phyloP scores from a whole-genome alignment of 345 rosid species.

The Lepidium sativum region DNA sequence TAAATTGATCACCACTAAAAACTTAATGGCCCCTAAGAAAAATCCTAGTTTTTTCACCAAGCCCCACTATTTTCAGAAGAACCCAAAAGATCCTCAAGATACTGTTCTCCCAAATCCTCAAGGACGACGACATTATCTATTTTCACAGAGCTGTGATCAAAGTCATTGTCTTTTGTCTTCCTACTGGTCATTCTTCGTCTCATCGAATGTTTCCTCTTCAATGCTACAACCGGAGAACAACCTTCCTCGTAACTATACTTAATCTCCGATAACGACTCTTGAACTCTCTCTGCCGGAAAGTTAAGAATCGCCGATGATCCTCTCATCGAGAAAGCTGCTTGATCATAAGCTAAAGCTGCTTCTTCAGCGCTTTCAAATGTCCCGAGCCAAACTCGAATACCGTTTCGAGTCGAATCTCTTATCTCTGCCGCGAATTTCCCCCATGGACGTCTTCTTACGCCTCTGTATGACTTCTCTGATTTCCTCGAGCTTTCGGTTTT shows the following conservation, averaged over 20 bases:
- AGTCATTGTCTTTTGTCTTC: constrained; percentile 29
- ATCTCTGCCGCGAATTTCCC: constrained; percentile 78
- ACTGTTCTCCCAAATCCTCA: constrained; percentile 79
- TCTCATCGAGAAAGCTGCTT: constrained; percentile 66
- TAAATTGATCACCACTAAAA: background rate
- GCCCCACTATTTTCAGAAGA: constrained; percentile 30
- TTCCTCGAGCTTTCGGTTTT: constrained; percentile 14
- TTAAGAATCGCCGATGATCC: constrained; percentile 50
- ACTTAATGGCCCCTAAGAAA: constrained; percentile 9
- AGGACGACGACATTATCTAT: constrained; percentile 50
- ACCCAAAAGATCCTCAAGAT: constrained; percentile 54
- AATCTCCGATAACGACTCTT: constrained; percentile 57
- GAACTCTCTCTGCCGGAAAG: constrained; percentile 61
- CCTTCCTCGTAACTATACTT: constrained; percentile 43
- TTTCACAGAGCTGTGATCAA: constrained; percentile 22
- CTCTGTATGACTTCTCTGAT: constrained; percentile 53
- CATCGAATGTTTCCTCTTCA: constrained; percentile 76
- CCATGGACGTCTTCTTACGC: constrained; percentile 74
- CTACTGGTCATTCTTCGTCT: constrained; percentile 42
- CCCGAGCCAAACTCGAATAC: constrained; percentile 62
- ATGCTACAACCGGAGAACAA: constrained; percentile 80
- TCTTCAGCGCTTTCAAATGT: constrained; percentile 71
- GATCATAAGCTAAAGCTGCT: constrained; percentile 70
- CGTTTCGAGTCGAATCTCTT: constrained; percentile 60
- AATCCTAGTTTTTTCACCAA: constrained; percentile 18